These are phyloP conservation scores for Saccharomyces hybrid DNA, from an alignment of 1,139 yeast species.

Conservation along the genomic window DNA sequence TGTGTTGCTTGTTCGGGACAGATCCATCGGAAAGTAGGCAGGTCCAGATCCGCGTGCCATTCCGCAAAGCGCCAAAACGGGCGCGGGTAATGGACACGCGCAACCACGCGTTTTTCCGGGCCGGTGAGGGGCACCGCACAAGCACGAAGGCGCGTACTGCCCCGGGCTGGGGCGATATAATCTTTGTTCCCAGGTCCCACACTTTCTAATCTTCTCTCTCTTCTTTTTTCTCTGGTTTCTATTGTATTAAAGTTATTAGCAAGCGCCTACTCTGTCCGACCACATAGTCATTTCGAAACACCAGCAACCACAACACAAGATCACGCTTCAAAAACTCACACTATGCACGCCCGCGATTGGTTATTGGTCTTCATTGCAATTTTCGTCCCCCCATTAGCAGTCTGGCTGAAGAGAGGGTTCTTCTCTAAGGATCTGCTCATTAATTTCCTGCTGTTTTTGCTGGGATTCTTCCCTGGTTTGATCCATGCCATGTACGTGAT, in stretches of 20 bases:
- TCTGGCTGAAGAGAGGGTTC: slow-evolving; percentile 66
- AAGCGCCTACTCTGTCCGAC: no score
- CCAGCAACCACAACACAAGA: not conserved
- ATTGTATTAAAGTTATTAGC: not conserved
- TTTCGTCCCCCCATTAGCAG: slow-evolving; percentile 78
- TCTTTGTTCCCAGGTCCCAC: not conserved
- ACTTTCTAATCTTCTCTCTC: not conserved
- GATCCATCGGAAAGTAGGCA: not conserved
- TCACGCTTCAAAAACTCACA: not conserved
- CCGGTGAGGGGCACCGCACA: not conserved
- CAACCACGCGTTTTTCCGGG: not conserved
- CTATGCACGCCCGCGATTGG: slow-evolving; percentile 56
- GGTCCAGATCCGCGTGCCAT: not conserved
- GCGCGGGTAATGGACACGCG: not conserved
- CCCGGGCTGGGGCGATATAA: not conserved
- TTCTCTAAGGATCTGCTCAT: slow-evolving; percentile 49
- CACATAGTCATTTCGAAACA: not conserved
- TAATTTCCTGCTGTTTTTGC: slow-evolving; percentile 62
- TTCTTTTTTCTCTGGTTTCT: not conserved
- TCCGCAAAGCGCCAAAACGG: not conserved
- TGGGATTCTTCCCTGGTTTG: slow-evolving; percentile 79
- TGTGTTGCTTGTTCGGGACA: not conserved
- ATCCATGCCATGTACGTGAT: slow-evolving; percentile 51
- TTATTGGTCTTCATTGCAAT: slow-evolving; percentile 71
- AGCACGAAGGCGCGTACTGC: not conserved